These are phyloP conservation scores for Cynara cardunculus DNA, from an alignment of 129 eudicot genomes.

Conservation along the genomic window DNA sequence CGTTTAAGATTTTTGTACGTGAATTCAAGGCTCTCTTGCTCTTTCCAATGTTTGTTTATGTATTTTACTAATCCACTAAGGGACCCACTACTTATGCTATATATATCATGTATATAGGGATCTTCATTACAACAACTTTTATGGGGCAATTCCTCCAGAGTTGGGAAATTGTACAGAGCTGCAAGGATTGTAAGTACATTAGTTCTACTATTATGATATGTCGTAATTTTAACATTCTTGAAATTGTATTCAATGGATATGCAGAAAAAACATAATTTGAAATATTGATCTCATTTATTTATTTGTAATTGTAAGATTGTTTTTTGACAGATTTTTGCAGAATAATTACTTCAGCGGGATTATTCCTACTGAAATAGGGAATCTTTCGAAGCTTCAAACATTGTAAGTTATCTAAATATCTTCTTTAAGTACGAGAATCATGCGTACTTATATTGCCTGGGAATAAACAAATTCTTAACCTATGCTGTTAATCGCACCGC, in stretches of 20 bases:
- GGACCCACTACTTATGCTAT: constrained; percentile 28
- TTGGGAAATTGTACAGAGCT: constrained; percentile 87
- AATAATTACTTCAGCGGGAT: constrained; percentile 81
- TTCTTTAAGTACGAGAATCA: not conserved
- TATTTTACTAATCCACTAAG: not conserved
- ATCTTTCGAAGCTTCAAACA: constrained; percentile 57
- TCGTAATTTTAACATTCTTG: not conserved
- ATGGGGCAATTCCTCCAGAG: constrained; percentile 87
- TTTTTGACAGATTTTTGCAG: constrained; percentile 71
- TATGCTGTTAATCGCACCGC: too few relatives aligned
- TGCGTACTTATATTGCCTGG: not conserved
- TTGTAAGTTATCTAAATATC: constrained; percentile 50
- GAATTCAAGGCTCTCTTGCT: not conserved
- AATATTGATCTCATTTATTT: not conserved
- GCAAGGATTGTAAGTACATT: constrained; percentile 69
- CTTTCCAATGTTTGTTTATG: not conserved
- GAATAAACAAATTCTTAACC: not conserved
- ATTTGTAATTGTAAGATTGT: not conserved
- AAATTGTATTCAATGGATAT: not conserved
- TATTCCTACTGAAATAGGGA: constrained; percentile 84
- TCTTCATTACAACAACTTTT: constrained; percentile 82
- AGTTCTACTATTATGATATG: constrained; percentile 6
- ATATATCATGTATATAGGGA: constrained; percentile 47
- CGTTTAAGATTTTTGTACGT: constrained; percentile 38
- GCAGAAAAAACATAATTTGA: too few relatives aligned